phyloP scores from a whole-genome alignment of 495 filamentous ascomycete genomes.

The Trypethelium eluteriae region DNA sequence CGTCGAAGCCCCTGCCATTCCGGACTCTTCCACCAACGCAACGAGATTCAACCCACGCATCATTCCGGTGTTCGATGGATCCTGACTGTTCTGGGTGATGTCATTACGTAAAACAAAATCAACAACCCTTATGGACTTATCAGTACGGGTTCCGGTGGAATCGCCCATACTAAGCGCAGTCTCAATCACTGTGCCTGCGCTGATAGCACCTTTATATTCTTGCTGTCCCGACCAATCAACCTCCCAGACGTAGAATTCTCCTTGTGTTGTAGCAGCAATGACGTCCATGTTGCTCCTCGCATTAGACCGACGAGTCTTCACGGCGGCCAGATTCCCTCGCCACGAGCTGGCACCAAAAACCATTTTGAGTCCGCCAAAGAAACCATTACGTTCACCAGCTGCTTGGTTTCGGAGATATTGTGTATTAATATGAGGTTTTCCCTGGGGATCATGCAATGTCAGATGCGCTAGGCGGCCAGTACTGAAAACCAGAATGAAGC shows the following conservation, averaged over 20 bases:
- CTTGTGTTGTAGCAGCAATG: slow-evolving; percentile 64
- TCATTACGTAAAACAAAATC: not conserved
- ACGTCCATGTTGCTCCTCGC: slow-evolving; percentile 79
- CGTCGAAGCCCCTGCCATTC: not conserved
- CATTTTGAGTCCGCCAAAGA: slow-evolving; percentile 70
- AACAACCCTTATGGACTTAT: not conserved
- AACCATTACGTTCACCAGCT: slow-evolving; percentile 41
- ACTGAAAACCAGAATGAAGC: slow-evolving; percentile 75
- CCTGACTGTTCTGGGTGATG: not conserved
- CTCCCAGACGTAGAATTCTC: slow-evolving; percentile 74
- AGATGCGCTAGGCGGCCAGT: slow-evolving; percentile 79
- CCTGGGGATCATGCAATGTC: slow-evolving; percentile 73
- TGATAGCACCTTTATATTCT: slow-evolving; percentile 45
- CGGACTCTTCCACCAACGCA: slow-evolving; percentile 25
- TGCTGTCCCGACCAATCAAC: slow-evolving; percentile 72
- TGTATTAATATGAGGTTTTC: slow-evolving; percentile 66
- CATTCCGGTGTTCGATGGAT: not conserved
- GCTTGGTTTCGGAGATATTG: slow-evolving; percentile 61
- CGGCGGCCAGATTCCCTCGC: slow-evolving; percentile 68
- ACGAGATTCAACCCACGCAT: slow-evolving; percentile 30
- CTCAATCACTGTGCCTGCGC: slow-evolving; percentile 40
- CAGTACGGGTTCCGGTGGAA: not conserved
- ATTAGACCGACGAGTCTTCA: slow-evolving; percentile 57
- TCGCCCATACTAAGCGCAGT: slow-evolving; percentile 13
- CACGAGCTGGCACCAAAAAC: slow-evolving; percentile 53